phyloP scores from a whole-genome alignment of 495 filamentous ascomycete species.

The Aspergillus affinis region DNA sequence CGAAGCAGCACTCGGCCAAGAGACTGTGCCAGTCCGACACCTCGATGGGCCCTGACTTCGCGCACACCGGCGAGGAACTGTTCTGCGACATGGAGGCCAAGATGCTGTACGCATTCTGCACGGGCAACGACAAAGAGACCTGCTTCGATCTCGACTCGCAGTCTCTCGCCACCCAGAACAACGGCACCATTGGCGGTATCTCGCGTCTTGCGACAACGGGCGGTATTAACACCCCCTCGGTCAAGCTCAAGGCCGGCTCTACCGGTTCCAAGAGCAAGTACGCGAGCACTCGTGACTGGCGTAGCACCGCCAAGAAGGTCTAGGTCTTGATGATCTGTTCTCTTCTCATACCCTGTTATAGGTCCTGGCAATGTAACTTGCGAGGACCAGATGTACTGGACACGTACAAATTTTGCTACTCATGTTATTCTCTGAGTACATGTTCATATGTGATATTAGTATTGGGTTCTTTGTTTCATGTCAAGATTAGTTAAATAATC shows the following conservation, averaged over 20 bases:
- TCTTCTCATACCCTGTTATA: no score
- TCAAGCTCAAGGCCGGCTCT: no score
- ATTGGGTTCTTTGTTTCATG: no score
- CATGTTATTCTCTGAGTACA: no score
- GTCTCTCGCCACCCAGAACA: not conserved
- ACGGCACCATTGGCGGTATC: not conserved
- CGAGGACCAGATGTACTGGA: not conserved
- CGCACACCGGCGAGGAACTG: slow-evolving; percentile 3
- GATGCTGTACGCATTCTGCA: slow-evolving; percentile 8
- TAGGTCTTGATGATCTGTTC: not conserved
- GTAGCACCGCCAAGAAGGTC: not conserved
- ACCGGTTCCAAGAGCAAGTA: not conserved
- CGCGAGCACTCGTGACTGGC: not conserved
- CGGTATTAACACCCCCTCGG: not conserved
- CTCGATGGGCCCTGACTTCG: slow-evolving; percentile 17
- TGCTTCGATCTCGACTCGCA: not conserved
- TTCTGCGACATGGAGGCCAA: slow-evolving; percentile 16
- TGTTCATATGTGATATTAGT: no score
- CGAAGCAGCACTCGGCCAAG: slow-evolving; percentile 4
- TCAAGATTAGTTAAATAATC: no score
- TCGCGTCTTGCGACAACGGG: not conserved
- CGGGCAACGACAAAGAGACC: not conserved
- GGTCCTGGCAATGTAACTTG: not conserved
- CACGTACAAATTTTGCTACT: no score
- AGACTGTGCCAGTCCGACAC: slow-evolving; percentile 9